Evolutionary conservation across 164 flowering plant species (phyloP).

Genomic region (Vitis rotundifolia): DNA sequence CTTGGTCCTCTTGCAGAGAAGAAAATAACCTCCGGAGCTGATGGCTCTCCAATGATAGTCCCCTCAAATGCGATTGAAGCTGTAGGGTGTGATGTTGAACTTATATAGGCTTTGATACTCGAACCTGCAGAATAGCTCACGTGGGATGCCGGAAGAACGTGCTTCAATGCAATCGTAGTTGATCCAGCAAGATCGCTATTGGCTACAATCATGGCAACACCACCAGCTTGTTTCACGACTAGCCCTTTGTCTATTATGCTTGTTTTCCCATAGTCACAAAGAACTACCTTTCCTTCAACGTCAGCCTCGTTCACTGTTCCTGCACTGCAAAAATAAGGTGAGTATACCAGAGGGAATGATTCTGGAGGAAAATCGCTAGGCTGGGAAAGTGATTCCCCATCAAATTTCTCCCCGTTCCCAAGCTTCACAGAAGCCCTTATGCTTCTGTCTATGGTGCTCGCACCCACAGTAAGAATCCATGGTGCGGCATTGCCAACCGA

Average conservation of each 20-base stretch:
- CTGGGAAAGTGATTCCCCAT: not conserved
- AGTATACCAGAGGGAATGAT: no score
- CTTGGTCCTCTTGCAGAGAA: constrained; percentile 16
- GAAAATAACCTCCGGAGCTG: constrained; percentile 1
- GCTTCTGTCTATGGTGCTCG: not conserved
- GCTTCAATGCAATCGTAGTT: not conserved
- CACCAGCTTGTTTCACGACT: not conserved
- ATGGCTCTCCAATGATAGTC: not conserved
- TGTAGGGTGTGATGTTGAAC: not conserved
- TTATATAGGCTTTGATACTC: not conserved
- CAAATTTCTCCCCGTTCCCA: not conserved
- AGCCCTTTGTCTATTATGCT: not conserved
- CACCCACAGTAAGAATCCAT: constrained; percentile 1
- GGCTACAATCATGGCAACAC: constrained; percentile 8
- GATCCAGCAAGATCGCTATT: not conserved
- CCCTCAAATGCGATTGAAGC: constrained; percentile 7
- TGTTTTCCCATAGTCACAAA: not conserved
- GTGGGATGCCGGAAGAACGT: constrained; percentile 6
- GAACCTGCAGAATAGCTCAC: constrained; percentile 2
- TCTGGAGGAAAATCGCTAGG: not conserved
- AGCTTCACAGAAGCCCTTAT: not conserved
- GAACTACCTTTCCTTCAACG: constrained; percentile 9
- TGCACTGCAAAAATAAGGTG: not conserved
- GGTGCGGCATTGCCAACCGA: not conserved
- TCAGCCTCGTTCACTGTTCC: not conserved